phyloP scores from a whole-genome alignment of 2,329 filamentous ascomycete species.

The Aureobasidium leucospermi region DNA sequence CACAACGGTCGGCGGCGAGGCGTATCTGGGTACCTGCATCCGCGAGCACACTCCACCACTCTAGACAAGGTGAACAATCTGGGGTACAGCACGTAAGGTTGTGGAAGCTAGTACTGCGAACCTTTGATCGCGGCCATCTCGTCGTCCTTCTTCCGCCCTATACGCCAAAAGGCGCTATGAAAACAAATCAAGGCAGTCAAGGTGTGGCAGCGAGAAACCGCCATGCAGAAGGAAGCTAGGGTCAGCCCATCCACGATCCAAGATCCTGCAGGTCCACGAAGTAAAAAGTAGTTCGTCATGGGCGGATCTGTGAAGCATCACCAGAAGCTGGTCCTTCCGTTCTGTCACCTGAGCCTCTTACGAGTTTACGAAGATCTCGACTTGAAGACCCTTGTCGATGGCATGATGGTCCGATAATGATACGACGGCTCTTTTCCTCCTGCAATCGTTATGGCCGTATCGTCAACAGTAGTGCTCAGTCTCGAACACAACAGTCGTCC shows the following conservation, averaged over 20 bases:
- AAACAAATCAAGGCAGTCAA: background rate
- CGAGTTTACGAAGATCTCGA: background rate
- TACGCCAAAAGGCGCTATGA: background rate
- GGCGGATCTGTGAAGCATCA: background rate
- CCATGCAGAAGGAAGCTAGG: background rate
- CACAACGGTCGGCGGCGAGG: background rate
- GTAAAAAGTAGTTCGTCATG: conserved; percentile 4
- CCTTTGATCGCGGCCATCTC: background rate
- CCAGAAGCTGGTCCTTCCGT: background rate
- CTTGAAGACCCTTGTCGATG: background rate
- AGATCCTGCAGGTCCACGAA: background rate
- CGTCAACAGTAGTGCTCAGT: background rate
- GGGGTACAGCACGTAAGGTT: background rate
- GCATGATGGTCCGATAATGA: background rate
- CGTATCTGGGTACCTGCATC: conserved; percentile 10
- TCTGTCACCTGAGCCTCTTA: background rate
- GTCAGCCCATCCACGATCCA: background rate
- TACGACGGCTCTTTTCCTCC: background rate
- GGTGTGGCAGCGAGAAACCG: background rate
- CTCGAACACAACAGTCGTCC: conserved; percentile 1
- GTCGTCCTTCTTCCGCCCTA: background rate
- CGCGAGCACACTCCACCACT: conserved; percentile 10
- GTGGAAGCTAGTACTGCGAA: background rate
- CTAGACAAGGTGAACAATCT: background rate
- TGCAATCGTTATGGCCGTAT: background rate